A percentile compares a stretch with the other conserved stretches of the same genome.
Conservation (phyloP, 1,139 yeast species). For the Geotrichum candidum region DNA sequence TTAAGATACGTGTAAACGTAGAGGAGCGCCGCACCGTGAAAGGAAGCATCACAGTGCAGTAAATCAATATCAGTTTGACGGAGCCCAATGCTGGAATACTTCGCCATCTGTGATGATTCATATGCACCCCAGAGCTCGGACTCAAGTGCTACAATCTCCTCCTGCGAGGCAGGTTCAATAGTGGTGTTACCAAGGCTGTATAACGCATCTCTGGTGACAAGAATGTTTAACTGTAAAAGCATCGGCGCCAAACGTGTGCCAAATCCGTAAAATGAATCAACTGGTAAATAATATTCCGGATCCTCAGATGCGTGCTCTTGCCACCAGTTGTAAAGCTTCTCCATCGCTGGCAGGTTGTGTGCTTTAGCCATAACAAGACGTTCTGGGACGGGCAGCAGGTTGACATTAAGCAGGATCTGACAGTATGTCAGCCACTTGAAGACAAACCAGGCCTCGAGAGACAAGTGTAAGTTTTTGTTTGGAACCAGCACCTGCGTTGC, state of each 20-base stretch:
- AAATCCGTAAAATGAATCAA: conserved; percentile 19
- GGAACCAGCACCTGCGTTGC: conserved; percentile 18
- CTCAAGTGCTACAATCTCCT: conserved; percentile 13
- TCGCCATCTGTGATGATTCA: conserved; percentile 7
- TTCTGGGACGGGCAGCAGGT: conserved; percentile 10
- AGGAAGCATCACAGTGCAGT: conserved; percentile 17
- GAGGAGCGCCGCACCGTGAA: conserved; percentile 17
- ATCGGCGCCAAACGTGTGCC: conserved; percentile 15
- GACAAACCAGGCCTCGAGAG: conserved; percentile 16
- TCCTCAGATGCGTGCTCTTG: conserved; percentile 10
- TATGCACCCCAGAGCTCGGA: conserved; percentile 11
- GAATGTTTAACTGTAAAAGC: conserved; percentile 14
- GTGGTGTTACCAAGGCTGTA: neutral
- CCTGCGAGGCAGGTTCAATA: conserved; percentile 1
- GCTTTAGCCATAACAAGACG: conserved; percentile 12
- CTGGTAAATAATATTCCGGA: conserved; percentile 16
- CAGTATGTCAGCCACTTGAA: conserved; percentile 20
- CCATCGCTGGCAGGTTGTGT: conserved; percentile 12
- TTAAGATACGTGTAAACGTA: conserved; percentile 17
- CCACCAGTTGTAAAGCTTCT: conserved; percentile 18
- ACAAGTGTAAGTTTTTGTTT: conserved; percentile 8
- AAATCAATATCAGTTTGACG: conserved; percentile 15
- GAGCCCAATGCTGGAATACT: conserved; percentile 2
- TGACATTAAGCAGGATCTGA: conserved; percentile 14
- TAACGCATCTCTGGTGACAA: conserved; percentile 5